Evolutionary conservation across 2,329 filamentous ascomycete species (phyloP).

Genomic region (Phyllosticta citriasiana): DNA sequence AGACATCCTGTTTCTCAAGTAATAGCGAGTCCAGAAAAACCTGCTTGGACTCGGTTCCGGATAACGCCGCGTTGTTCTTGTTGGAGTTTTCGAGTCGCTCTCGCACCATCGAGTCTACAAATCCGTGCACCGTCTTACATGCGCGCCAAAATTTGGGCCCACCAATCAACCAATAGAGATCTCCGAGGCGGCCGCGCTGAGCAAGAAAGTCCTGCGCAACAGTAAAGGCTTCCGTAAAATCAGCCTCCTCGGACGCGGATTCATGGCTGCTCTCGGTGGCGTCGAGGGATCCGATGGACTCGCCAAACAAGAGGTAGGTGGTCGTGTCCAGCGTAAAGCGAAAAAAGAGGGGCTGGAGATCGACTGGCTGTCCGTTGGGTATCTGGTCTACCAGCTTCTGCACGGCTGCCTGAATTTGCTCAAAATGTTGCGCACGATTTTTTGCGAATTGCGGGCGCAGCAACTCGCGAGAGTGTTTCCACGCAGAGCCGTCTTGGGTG

Average conservation of each 20-base stretch:
- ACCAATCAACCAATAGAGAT: slow-evolving; percentile 36
- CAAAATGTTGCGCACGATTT: not conserved
- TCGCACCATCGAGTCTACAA: slow-evolving; percentile 28
- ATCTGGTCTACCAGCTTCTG: slow-evolving; percentile 9
- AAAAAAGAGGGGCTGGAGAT: slow-evolving; percentile 55
- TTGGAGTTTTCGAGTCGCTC: not conserved
- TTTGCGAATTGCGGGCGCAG: not conserved
- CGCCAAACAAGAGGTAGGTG: slow-evolving; percentile 58
- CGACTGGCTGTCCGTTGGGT: slow-evolving; percentile 24
- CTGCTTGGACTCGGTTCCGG: slow-evolving; percentile 21
- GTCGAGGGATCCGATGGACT: slow-evolving; percentile 23
- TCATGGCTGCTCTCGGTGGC: not conserved
- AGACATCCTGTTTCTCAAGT: slow-evolving; percentile 36
- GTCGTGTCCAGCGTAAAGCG: slow-evolving; percentile 56
- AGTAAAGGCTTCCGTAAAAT: slow-evolving; percentile 24
- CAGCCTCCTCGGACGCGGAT: not conserved
- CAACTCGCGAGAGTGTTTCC: slow-evolving; percentile 2
- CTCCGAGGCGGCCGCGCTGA: slow-evolving; percentile 18
- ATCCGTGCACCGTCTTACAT: slow-evolving; percentile 27
- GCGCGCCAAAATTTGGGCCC: slow-evolving; percentile 18
- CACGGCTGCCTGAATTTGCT: slow-evolving; percentile 12
- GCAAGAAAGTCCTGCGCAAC: slow-evolving; percentile 13
- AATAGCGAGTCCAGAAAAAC: slow-evolving; percentile 42
- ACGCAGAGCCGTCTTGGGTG: slow-evolving; percentile 1
- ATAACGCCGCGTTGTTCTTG: not conserved